Evolutionary conservation across 2,329 filamentous ascomycete genomes (phyloP), one percentile per base, ranked within the genome.

Genomic region (Mycosphaerella sp.): DNA sequence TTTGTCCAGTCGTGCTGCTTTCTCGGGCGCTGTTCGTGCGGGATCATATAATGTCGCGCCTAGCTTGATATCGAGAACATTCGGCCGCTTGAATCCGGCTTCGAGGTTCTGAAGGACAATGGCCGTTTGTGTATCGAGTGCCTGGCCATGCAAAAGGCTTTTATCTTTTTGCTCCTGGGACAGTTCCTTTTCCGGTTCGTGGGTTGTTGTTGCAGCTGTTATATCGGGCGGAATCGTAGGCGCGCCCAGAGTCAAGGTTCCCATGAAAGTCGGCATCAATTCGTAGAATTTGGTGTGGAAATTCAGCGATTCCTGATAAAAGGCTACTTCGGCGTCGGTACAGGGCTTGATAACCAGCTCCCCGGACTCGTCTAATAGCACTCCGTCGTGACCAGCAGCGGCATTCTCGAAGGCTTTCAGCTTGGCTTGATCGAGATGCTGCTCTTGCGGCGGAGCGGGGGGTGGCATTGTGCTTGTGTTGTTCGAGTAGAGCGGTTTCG

Each of bases 321-420:
- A 98, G 43, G 83, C 79, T 64, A 97, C 83, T 74, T 98, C 93
- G 59, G 84, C 79, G 59, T 83, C 74, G 0, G 88, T 95, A 71
- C 92, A 97, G 14, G 93, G 93, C 73, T 98, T 98, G 68, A 96
- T 89, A 69, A 98, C 87, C 34, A 97, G 78, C 59, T 86, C 82
- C 68, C 93, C 93, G 50, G 88, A 83, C 52, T 80, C 78, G 67
- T 95, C 89, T 68, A 86, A 90, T 64, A 95, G 81, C 45, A 95
- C 92, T 60, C 93, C 93, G 62, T 95, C 91, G 74, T 95, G 89
- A 72, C 89, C 89, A 59, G 89, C 89, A 58, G 90, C 89, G 48
- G 86, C 87, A 66, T 89, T 79, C 64, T 82, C 81, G 72, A 86
- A 93, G 51, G 83, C 78, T 61, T 83, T 76, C 44, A 91, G 77